Evolutionary conservation across 2,329 filamentous ascomycete genomes (phyloP), one percentile per base, ranked within the genome.

Genomic region (Pestalotiopsis fici): DNA sequence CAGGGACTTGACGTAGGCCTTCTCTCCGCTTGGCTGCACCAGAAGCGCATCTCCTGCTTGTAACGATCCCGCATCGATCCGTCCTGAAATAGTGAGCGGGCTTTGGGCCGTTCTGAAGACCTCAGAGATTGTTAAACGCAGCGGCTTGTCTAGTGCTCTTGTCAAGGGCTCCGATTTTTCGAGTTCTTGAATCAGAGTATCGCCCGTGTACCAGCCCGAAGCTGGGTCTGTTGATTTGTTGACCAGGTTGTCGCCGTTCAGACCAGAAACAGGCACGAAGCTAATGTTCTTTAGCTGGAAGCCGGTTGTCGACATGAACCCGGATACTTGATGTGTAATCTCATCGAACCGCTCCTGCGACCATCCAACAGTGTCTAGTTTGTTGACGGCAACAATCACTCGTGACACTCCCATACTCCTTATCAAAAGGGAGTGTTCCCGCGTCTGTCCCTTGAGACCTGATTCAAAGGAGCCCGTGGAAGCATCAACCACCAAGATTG

Each of bases 361-460:
- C 97, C 97, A 99, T 5, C 85, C 83, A 6, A 95, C 90, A 18
- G 90, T 91, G 77, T 99, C 96, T 74, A 99, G 91, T 79, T 99
- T 99, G 82, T 99, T 99, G 69, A 99, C 89, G 1, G 93, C 95
- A 31, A 99, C 92, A 55, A 99, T 91, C 18, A 99, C 86, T 28
- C 91, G 88, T 69, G 95, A 92, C 2, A 99, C 91, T 0, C 96
- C 96, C 83, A 98, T 92, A 73, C 95, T 98, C 68, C 95, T 88
- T 4, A 97, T 89, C 1, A 99, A 86, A 18, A 98, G 82, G 5
- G 96, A 94, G 77, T 99, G 96, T 76, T 99, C 96, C 77, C 93
- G 91, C 0, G 96, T 99, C 77, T 99, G 96, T 0, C 96, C 96
- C 76, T 93, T 95, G 37, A 98, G 83, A 0, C 96, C 97, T 3